Evolutionary conservation across 1,139 yeast genomes (phyloP).

Genomic region (Nadsonia starkeyi-henricii): DNA sequence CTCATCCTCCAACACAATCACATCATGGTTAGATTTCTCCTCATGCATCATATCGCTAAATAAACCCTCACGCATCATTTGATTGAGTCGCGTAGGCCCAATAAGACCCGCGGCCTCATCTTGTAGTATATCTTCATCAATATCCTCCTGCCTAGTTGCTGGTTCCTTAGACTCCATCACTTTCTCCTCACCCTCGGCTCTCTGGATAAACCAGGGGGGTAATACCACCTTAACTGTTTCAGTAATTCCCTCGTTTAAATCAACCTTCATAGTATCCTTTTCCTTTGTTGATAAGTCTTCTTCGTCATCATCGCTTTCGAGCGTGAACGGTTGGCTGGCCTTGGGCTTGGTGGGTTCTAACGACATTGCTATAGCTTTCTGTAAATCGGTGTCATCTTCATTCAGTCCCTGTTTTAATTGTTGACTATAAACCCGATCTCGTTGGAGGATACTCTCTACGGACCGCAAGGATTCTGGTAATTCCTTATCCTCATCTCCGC

Average conservation of each 20-base stretch:
- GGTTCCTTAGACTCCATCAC: too few relatives aligned
- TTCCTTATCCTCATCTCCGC: conserved; percentile 3
- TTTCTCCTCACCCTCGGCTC: conserved; percentile 1
- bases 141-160: too few relatives aligned
- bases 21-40: conserved; percentile 5
- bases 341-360: conserved; percentile 23
- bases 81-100: neutral
- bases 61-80: neutral
- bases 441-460: conserved; percentile 1
- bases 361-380: conserved; percentile 35
- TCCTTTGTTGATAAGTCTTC: conserved; percentile 12
- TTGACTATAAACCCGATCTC: conserved; percentile 1
- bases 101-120: neutral
- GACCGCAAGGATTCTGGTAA: conserved; percentile 1
- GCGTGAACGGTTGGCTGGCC: neutral
- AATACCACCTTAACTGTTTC: conserved; percentile 7
- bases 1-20: conserved; percentile 7
- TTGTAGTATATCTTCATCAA: neutral
- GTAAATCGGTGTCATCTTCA: conserved; percentile 28
- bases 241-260: neutral
- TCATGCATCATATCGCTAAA: neutral
- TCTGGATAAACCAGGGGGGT: conserved; percentile 11
- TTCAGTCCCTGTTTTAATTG: conserved; percentile 15
- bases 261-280: neutral
- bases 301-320: conserved; percentile 18